Evolutionary conservation across 257 asterid genomes (phyloP).

Genomic region (Capsicum baccatum): DNA sequence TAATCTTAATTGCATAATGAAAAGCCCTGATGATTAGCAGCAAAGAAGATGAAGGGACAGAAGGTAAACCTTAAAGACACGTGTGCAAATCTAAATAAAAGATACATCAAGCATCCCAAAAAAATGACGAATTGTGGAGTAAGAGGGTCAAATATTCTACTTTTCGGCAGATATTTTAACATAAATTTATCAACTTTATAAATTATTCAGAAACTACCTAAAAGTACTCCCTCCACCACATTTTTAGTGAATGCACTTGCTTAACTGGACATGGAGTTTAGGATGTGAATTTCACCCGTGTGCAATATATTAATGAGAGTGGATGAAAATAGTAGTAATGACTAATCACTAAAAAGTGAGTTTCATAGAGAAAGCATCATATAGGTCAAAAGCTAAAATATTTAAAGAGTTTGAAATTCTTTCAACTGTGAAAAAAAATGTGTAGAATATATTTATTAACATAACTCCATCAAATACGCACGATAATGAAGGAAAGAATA

Average conservation of each 20-base stretch:
- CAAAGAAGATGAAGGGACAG: background rate
- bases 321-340: background rate
- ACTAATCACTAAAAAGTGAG: background rate
- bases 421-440: constrained; percentile 6
- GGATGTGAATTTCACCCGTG: background rate
- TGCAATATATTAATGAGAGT: background rate
- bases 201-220: background rate
- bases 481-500: no score
- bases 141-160: background rate
- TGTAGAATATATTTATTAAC: background rate
- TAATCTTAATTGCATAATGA: background rate
- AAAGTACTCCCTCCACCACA: background rate
- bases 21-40: constrained; percentile 9
- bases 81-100: background rate
- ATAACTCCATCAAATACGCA: background rate
- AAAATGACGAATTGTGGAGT: background rate
- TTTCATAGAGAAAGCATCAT: constrained; percentile 7
- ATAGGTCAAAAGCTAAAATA: background rate
- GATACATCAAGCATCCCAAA: background rate
- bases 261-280: constrained; percentile 1
- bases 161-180: background rate
- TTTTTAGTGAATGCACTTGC: background rate
- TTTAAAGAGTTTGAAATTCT: constrained; percentile 1
- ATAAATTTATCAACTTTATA: background rate
- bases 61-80: background rate